Evolutionary conservation across 805 yeast species (phyloP), one percentile per base, ranked within the genome.

Genomic region (Lachancea meyersii): DNA sequence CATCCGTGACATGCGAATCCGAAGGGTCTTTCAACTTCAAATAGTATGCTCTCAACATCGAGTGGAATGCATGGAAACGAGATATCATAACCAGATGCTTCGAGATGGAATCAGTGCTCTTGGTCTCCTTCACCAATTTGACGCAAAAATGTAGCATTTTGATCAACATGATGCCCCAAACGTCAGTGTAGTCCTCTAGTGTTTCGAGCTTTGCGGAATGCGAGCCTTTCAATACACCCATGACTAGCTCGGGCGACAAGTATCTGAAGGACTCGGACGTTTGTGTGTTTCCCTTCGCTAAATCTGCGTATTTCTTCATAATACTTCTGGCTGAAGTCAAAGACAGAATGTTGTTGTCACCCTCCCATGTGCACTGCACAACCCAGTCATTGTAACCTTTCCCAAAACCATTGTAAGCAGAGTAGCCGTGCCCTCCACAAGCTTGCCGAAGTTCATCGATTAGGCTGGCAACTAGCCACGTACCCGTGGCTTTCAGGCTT

Each of bases 281-380:
- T 45, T 60, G 61, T 13, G 53, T 60, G 48, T 60, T 62, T 40
- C 71, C 71, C 44, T 59, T 61, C 14, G 60, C 54, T 18, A 68
- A 55, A 43, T 64, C 69, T 35, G 60, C 58, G 47, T 67, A 68
- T 49, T 69, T 69, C 50, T 70, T 70, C 41, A 70, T 53, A 31
- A 70, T 69, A 21, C 93, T 78, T 62, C 91, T 80, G 45, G 96
- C 97, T 46, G 87, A 77, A 41, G 87, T 81, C 64, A 86, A 78
- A 2, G 88, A 84, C 50, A 89, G 72, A 34, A 89, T 82, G 57
- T 80, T 88, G 70, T 89, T 89, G 65, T 89, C 97, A 64, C 97
- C 97, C 70, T 89, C 97, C 97, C 97, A 89, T 16, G 97, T 89
- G 66, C 96, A 88, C 68, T 89, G 96, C 31, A 89, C 96, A n/a